Base-by-base conservation (phyloP, 2,329 filamentous ascomycete genomes). In the Ophiostoma ips region DNA sequence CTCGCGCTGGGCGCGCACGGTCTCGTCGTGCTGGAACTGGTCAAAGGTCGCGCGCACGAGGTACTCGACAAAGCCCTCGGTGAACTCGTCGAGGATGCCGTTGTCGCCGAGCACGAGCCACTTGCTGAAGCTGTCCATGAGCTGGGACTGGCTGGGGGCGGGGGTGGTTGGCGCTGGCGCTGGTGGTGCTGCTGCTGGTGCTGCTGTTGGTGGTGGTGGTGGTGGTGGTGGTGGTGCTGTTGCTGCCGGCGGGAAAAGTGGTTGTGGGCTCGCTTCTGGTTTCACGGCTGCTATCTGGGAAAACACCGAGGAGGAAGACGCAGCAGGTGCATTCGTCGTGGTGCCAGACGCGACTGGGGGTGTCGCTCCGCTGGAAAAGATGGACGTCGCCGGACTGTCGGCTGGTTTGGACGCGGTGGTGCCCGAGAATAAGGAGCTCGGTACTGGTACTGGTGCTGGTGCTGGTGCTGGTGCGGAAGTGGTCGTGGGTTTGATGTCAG, bases 21-120 rank as follows among this genome's bases (percentile, higher is more conserved):
- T 63, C 52, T 70, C 66, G 16, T 70, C 66, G 13, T 55, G 56
- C 19, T 68, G 55, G 48, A 66, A 71, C 10, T 65, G 60, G 1
- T 65, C 58, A 57, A 67, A 77, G 0, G 67, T 63, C 5, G 63
- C 58, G 31, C 60, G 60, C 9, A 77, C 60, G 3, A 77, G 57
- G 16, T 71, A 63, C 40, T 70, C 67, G 2, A 77, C 57, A 16
- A 69, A 64, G 35, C 66, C 66, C 12, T 68, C 61, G 49, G 71
- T 61, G 38, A 79, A 73, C 12, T 75, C 67, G 7, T 72, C 65
- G 58, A 79, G 58, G 8, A 79, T 58, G 0, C 76, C 76, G 15
- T 64, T 61, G 50, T 80, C 76, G 31, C 71, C 76, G 12, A 63
- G 61, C 3, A 77, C 71, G 49, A 71, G 72, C 76, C 76, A 80